These are phyloP conservation scores for Aureobasidium sp. DNA, from an alignment of 2,329 filamentous ascomycete species.

Conservation along the genomic window DNA sequence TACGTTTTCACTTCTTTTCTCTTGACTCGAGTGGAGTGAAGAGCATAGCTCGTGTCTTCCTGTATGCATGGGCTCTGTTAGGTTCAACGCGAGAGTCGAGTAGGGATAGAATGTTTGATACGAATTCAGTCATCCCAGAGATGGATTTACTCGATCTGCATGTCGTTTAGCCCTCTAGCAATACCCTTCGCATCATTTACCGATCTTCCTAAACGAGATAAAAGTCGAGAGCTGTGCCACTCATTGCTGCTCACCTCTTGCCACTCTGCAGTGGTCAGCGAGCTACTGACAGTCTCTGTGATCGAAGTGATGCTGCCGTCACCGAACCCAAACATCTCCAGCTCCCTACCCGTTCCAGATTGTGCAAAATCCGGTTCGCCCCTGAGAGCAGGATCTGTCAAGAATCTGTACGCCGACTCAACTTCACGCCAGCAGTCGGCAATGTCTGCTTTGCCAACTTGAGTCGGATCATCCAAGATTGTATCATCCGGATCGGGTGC, in stretches of 20 bases:
- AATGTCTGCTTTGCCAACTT: constrained; percentile 34
- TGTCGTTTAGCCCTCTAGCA: background rate
- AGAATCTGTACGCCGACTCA: constrained; percentile 11
- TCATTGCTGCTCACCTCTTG: background rate
- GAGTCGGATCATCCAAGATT: constrained; percentile 28
- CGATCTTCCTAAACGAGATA: background rate
- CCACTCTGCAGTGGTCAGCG: background rate
- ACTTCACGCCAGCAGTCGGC: constrained; percentile 31
- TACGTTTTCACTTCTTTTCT: too few relatives aligned
- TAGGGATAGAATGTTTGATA: background rate
- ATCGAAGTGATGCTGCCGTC: background rate
- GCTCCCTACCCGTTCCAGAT: background rate
- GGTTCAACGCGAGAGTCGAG: background rate
- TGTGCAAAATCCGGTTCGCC: background rate
- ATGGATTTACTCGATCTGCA: background rate
- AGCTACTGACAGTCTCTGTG: background rate
- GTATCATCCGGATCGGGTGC: constrained; percentile 32
- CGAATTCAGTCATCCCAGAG: background rate
- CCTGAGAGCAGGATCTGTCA: constrained; percentile 1
- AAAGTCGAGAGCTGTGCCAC: background rate
- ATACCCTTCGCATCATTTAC: background rate
- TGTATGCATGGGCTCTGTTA: too few relatives aligned
- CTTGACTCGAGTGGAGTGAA: too few relatives aligned
- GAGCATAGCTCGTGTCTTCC: too few relatives aligned
- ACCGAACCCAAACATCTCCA: background rate